These are phyloP conservation scores for Sporisorium sorghi DNA, from an alignment of 1,284 basidiomycete genomes.

Conservation along the genomic window DNA sequence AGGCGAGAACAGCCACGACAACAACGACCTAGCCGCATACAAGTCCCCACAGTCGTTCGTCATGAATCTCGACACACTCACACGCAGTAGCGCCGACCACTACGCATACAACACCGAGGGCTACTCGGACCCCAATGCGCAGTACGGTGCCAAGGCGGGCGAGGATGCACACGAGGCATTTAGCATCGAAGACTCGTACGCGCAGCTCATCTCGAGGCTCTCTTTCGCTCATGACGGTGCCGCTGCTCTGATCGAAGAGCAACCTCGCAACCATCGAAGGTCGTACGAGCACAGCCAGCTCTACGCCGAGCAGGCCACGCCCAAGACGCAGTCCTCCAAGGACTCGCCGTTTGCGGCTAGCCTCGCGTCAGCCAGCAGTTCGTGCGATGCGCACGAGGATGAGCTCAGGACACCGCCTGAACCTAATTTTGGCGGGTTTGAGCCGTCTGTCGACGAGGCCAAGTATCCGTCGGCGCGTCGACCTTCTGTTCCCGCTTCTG, in stretches of 20 bases:
- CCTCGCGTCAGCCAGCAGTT: conserved; percentile 28
- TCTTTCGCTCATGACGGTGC: conserved; percentile 13
- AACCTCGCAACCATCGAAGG: not conserved
- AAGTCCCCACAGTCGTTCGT: conserved; percentile 25
- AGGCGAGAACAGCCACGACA: conserved; percentile 1
- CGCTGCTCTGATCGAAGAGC: not conserved
- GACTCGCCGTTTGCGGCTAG: conserved; percentile 25
- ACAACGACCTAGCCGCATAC: conserved; percentile 20
- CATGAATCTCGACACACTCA: conserved; percentile 33
- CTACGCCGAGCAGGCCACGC: not conserved
- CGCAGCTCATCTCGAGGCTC: conserved; percentile 31
- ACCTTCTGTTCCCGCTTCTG: not conserved
- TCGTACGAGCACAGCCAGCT: conserved; percentile 5
- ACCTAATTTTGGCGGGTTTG: conserved; percentile 22
- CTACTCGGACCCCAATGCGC: conserved; percentile 30
- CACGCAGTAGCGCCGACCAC: conserved; percentile 22
- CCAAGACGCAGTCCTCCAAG: conserved; percentile 9
- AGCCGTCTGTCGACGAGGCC: not conserved
- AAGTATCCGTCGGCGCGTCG: not conserved
- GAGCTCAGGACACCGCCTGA: conserved; percentile 48
- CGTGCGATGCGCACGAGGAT: conserved; percentile 37
- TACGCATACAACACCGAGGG: conserved; percentile 30
- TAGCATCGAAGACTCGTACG: conserved; percentile 23
- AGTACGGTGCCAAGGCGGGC: conserved; percentile 19
- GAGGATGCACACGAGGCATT: conserved; percentile 1